Conservation (phyloP, 2,329 filamentous ascomycete genomes). For the Alternaria novae-zelandiae region DNA sequence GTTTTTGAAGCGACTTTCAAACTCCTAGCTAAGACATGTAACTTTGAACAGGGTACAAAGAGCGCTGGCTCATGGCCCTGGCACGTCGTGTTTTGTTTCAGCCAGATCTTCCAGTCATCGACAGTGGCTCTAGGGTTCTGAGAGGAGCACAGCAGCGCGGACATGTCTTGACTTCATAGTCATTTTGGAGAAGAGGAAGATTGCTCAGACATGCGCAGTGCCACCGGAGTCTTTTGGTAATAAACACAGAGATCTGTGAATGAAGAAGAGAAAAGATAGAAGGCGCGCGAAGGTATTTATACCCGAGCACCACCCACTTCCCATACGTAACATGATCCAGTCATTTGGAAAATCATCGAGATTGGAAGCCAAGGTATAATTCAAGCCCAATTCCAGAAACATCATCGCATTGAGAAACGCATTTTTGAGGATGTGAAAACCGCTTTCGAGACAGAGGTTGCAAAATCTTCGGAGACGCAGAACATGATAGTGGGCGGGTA, state of each 20-base stretch:
- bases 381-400: not conserved
- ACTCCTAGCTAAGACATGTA: not conserved
- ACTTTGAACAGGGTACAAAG: not conserved
- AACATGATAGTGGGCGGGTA: not conserved
- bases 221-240: not conserved
- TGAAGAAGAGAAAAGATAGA: not conserved
- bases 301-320: not conserved
- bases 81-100: not conserved
- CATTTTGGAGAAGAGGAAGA: not conserved
- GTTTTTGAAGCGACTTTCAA: not conserved
- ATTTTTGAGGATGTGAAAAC: not conserved
- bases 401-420: not conserved
- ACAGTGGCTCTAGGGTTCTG: accelerated
- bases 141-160: not conserved
- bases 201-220: not conserved
- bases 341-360: not conserved
- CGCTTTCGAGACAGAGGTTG: not conserved
- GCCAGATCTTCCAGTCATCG: accelerated
- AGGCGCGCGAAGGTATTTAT: not conserved
- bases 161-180: not conserved
- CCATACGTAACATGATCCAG: not conserved
- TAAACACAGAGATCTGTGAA: not conserved
- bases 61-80: not conserved
- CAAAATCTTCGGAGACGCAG: not conserved
- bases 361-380: not conserved